Evolutionary conservation across 1,284 basidiomycete genomes (phyloP), one percentile per base, ranked within the genome.

Genomic region (Phenoliferia sp.): DNA sequence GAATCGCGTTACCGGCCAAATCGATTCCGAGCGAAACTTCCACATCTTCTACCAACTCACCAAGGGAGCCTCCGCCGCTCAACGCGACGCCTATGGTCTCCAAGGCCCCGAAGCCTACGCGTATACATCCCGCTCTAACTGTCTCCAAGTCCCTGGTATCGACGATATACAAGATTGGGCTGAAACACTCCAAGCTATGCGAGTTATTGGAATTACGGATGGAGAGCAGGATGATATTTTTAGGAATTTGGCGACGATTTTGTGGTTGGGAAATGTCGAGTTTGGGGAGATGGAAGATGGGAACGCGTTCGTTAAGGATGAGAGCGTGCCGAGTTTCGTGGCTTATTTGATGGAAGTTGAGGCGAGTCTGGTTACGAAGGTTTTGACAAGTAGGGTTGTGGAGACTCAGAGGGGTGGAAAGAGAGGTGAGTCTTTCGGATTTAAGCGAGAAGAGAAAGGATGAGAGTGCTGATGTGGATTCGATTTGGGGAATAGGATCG

Each of bases 21-120:
- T 99, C 67, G 89, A 92, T 77, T 90, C 92, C 75, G 96, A 99
- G 81, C 87, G 96, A 69, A 92, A 96, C 80, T 99, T 99, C 80
- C 96, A 99, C 79, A 96, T 99, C 72, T 99, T 99, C 83, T 99
- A 99, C 80, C 96, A 99, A 79, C 95, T 99, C 79, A 97, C 96
- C 54, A 99, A 98, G 79, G 94, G 89, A 7, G 96, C 96, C 5
- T 87, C 89, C 6, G 83, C 88, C 57, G 89, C 88, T 63, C 92
- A 97, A 80, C 86, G 93, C 79, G 95, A 99, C 81, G 85, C 87
- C 68, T 96, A 94, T 77, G 96, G 96, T 54, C 82, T 99, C n/a
- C 94, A 98, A 80, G 94, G 92, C 2, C 96, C 96, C 1, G 94
- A 98, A 71, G 87, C 93, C 0, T 99, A 99, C 79, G 86, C 89